Percentiles rank a stretch among this genome's conserved stretches.
Evolutionary conservation across 106 monocot species (phyloP).

Genomic region (Dendrobium catenatum): DNA sequence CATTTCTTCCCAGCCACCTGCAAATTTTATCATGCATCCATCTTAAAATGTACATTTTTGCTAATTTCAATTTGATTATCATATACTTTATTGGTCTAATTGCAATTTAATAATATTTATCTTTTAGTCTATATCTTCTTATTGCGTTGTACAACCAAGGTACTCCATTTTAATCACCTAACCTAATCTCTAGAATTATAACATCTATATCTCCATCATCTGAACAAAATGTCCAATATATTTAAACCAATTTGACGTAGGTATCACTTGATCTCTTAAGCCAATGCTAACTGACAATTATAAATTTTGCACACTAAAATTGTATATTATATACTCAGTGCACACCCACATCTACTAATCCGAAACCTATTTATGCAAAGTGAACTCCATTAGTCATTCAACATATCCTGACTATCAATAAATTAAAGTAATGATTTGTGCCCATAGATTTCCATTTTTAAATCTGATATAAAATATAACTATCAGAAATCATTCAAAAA

Average conservation of each 20-base stretch:
- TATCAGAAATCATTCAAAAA: not conserved
- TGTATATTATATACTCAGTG: not conserved
- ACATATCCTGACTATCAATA: not conserved
- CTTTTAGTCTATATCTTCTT: not conserved
- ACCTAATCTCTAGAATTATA: not conserved
- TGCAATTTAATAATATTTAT: not conserved
- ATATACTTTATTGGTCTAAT: not conserved
- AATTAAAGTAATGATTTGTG: not conserved
- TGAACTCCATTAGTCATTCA: not conserved
- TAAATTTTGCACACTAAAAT: not conserved
- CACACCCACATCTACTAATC: not conserved
- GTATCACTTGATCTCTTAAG: not conserved
- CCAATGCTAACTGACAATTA: not conserved
- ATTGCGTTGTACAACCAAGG: not conserved
- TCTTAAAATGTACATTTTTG: not conserved
- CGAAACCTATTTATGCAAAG: not conserved
- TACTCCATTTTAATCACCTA: not conserved
- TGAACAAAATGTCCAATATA: not conserved
- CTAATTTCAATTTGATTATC: not conserved
- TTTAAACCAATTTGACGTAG: not conserved
- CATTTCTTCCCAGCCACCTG: too few relatives aligned
- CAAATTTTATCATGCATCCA: not conserved
- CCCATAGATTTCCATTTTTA: not conserved
- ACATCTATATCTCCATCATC: not conserved
- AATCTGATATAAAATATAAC: not conserved